Base-by-base conservation (phyloP, 2,329 filamentous ascomycete species). In the Calcarisporium arbuscula region DNA sequence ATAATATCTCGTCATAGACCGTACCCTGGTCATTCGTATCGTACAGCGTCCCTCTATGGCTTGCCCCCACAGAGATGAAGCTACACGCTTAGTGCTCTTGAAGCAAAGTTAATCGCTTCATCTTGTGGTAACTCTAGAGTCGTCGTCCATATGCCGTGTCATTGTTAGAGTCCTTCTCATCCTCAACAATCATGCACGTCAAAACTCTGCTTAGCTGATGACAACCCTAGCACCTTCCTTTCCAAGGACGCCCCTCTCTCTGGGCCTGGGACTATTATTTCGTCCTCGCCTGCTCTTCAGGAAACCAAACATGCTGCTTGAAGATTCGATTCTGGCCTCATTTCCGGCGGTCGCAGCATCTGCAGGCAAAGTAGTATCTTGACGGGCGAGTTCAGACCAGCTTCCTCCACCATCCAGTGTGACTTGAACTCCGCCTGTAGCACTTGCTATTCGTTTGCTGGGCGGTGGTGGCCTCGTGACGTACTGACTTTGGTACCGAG, bases 181-280 rank as follows among this genome's bases (percentile, higher is more conserved):
- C n/a, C n/a, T n/a, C n/a, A n/a, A n/a, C n/a, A n/a, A n/a, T n/a
- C n/a, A n/a, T n/a, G n/a, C n/a, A n/a, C n/a, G n/a, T n/a, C n/a
- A 25, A 15, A 17, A 14, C 12, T 19, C 21, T 14, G 18, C 17
- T 43, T 67, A 84, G 49, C 77, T 80, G 53, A 90, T 82, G 37
- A 90, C 75, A 44, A 87, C 81, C 55, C 92, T 74, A 9, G 92
- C 89, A 12, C 92, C 92, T 57, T 96, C 89, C 56, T 96, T 96
- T 38, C 92, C 92, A 39, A 98, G 56, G 7, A 98, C 89, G 39
- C 92, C 92, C 36, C 87, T 77, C 63, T 96, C 89, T 58, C 87
- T 90, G 18, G 89, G 89, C 64, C 95, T 95, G 2, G 92, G 92
- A 56, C 88, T 95, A 59, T 88, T 80, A 36, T 88, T 87, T 43